Percentiles rank a stretch among this genome's conserved stretches.
phyloP scores from a whole-genome alignment of 495 filamentous ascomycete genomes.

The Aspergillus funiculosus region DNA sequence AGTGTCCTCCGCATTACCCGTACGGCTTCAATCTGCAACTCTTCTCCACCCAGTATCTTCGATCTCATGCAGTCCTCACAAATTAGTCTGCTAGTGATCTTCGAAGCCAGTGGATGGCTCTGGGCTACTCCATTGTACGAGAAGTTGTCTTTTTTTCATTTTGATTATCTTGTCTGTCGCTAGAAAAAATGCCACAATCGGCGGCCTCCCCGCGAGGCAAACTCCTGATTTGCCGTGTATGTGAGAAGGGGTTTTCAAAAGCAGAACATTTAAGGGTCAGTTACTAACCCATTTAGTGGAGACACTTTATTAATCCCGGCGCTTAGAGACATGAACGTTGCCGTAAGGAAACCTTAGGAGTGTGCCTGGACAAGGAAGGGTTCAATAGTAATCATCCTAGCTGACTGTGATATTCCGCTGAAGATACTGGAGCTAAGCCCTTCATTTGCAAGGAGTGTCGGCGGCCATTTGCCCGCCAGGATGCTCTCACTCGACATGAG shows the following conservation, averaged over 20 bases:
- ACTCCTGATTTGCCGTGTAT: constrained; percentile 37
- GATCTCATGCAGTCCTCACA: no score
- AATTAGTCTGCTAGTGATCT: no score
- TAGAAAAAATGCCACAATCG: constrained; percentile 14
- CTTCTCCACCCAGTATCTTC: no score
- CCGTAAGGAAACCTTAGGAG: constrained; percentile 29
- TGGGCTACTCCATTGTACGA: neutral
- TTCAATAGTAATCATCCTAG: constrained; percentile 1
- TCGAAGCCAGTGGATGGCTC: no score
- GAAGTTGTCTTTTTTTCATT: neutral
- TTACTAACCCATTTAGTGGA: constrained; percentile 14
- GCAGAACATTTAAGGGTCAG: constrained; percentile 42
- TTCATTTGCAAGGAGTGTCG: constrained; percentile 40
- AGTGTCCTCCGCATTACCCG: no score
- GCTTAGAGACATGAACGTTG: constrained; percentile 45
- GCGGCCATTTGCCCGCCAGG: constrained; percentile 42
- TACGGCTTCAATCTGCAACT: no score
- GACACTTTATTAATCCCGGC: constrained; percentile 20
- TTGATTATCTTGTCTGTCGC: neutral
- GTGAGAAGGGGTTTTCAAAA: constrained; percentile 42
- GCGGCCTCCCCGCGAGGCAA: constrained; percentile 20
- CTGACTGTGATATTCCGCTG: constrained; percentile 16
- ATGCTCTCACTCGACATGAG: constrained; percentile 45
- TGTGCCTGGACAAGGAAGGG: neutral
- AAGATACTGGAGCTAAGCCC: constrained; percentile 45